Percentiles rank a stretch among this genome's conserved stretches.
phyloP scores from a whole-genome alignment of 2,329 filamentous ascomycete species.

The Magnaporthales sp. region DNA sequence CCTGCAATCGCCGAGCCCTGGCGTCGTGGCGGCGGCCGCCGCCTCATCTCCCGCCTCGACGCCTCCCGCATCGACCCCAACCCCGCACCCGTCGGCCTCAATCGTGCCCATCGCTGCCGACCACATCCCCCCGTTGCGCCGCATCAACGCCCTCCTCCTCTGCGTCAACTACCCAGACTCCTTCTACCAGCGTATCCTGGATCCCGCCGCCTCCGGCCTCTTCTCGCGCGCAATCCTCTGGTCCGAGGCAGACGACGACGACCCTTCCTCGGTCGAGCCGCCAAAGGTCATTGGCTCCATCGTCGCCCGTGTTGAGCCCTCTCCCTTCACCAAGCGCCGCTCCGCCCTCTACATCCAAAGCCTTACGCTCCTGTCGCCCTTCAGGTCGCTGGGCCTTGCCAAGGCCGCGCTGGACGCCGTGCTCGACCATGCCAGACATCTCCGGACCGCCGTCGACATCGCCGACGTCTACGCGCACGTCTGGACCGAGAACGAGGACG shows the following conservation, averaged over 20 bases:
- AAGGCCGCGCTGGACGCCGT: constrained; percentile 47
- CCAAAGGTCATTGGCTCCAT: constrained; percentile 50
- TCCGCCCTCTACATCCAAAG: constrained; percentile 55
- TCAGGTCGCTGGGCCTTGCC: constrained; percentile 50
- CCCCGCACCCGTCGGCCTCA: constrained; percentile 34
- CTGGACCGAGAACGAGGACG: constrained; percentile 59
- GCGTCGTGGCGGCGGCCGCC: constrained; percentile 8
- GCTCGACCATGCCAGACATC: constrained; percentile 26
- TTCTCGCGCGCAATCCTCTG: constrained; percentile 55
- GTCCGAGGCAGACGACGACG: constrained; percentile 29
- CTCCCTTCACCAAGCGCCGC: constrained; percentile 20
- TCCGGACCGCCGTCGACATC: constrained; percentile 26
- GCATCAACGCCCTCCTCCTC: constrained; percentile 57
- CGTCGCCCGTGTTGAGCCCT: constrained; percentile 53
- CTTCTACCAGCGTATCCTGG: constrained; percentile 49
- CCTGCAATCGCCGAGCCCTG: constrained; percentile 13
- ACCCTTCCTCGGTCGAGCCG: not conserved
- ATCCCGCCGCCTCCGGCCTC: constrained; percentile 38
- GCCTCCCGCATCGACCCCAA: constrained; percentile 16
- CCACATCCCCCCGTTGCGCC: constrained; percentile 50
- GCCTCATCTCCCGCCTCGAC: constrained; percentile 8
- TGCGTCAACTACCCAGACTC: constrained; percentile 55
- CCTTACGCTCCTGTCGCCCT: constrained; percentile 54
- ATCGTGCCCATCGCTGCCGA: constrained; percentile 40
- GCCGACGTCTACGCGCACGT: constrained; percentile 53